Evolutionary conservation across 2,329 filamentous ascomycete species (phyloP).

Genomic region (Ceratocystis ficicola): DNA sequence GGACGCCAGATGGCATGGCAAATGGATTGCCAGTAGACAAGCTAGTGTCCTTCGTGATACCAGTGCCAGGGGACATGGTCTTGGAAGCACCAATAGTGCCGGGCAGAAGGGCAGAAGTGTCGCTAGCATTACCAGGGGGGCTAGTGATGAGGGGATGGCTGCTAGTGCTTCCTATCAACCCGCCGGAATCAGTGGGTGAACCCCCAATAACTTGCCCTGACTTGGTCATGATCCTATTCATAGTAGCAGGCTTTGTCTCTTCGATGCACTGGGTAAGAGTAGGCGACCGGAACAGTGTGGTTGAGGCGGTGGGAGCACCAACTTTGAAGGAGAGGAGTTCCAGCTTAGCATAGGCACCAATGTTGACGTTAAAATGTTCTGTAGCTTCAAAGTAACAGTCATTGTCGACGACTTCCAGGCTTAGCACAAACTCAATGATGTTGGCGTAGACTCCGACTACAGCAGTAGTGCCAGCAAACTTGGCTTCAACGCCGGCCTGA

Average conservation of each 20-base stretch:
- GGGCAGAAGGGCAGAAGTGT: not conserved
- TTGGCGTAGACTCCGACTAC: conserved; percentile 39
- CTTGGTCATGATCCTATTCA: conserved; percentile 1
- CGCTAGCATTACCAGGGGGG: not conserved
- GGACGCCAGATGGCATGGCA: not conserved
- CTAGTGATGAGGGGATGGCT: not conserved
- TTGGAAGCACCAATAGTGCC: not conserved
- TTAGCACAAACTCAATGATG: conserved; percentile 41
- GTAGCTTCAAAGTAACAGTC: conserved; percentile 30
- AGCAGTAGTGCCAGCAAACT: conserved; percentile 33
- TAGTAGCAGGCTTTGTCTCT: conserved; percentile 16
- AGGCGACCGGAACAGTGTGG: conserved; percentile 31
- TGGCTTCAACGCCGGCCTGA: conserved; percentile 34
- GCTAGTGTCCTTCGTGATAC: not conserved
- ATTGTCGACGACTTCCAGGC: conserved; percentile 29
- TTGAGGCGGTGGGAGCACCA: conserved; percentile 33
- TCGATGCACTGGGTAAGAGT: conserved; percentile 31
- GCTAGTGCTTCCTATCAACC: not conserved
- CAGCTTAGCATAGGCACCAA: conserved; percentile 32
- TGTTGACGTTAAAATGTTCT: conserved; percentile 33
- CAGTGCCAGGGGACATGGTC: not conserved
- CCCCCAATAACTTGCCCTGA: not conserved
- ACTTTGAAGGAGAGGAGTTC: conserved; percentile 32
- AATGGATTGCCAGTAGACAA: not conserved
- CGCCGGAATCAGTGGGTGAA: not conserved